Conservation (phyloP, 345 rosid species). For the Turnera subulata region DNA sequence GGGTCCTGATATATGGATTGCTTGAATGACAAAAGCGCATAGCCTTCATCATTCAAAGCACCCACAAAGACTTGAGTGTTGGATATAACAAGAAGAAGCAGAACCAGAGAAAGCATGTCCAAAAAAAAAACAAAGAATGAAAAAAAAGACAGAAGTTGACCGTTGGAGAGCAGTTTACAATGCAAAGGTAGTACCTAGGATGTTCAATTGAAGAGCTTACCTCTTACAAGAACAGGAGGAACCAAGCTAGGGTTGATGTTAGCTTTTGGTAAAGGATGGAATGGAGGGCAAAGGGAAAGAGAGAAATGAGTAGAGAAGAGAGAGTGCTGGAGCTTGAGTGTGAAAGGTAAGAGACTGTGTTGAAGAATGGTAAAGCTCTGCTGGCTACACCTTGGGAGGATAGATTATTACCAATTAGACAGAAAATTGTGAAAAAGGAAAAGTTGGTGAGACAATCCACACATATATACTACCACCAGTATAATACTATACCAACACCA, state of each 20-base stretch:
- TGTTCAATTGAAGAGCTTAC: conserved; percentile 8
- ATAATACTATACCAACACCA: no score
- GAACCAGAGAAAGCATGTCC: conserved; percentile 17
- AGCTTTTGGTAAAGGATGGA: not conserved
- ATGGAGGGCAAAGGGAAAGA: not conserved
- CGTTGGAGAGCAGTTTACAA: not conserved
- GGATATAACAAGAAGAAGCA: conserved; percentile 17
- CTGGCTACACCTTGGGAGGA: conserved; percentile 12
- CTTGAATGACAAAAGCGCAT: conserved; percentile 71
- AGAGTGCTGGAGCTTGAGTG: not conserved
- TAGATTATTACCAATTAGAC: not conserved
- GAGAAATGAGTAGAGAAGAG: not conserved
- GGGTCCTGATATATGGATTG: conserved; percentile 67
- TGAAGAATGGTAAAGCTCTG: conserved; percentile 7
- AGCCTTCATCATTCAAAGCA: conserved; percentile 51
- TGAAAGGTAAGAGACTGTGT: not conserved
- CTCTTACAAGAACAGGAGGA: conserved; percentile 14
- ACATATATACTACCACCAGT: not conserved
- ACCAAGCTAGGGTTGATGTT: not conserved
- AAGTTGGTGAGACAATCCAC: not conserved
- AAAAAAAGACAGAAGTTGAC: not conserved
- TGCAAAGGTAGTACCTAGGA: not conserved
- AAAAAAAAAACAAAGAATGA: not conserved
- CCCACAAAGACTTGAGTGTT: conserved; percentile 11
- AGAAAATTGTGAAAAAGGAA: not conserved